Base-by-base conservation (phyloP, 441 rosid species). In the Aleurites moluccanus region DNA sequence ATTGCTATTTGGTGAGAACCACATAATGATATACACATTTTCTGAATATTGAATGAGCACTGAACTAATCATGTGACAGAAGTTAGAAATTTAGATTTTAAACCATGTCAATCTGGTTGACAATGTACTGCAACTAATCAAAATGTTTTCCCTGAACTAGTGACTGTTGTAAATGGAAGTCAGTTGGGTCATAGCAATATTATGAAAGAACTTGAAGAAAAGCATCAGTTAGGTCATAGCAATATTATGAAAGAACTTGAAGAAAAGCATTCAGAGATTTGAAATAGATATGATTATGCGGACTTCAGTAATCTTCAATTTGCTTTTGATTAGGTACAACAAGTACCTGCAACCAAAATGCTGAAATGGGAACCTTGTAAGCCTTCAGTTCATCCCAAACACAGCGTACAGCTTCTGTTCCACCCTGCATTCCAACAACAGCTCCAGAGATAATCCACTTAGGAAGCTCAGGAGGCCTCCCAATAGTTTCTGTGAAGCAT, bases 301-400 rank as follows among this genome's bases (percentile, higher is more conserved):
- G 33, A 33, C 10, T 50, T 53, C 50, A 11, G 40, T 73, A 40
- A 35, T 28, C 44, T 72, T 62, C 28, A 38, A 55, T 64, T 35
- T 33, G 35, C 14, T 47, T 68, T n/a, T 49, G 16, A 67, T 25
- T n/a, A 68, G 78, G 66, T 7, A 27, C 1, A 53, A 40, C 62
- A 64, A 76, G 52, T 83, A 90, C 92, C 91, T 90, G 95, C 84
- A 88, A 82, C 95, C 95, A 90, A 80, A 90, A 88, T 74, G 92
- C 90, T n/a, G 92, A 88, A 53, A 87, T 47, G 38, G 92, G 92
- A 64, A 88, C 92, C 66, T 85, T 56, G 11, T 82, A 79, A 27
- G 74, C 81, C 69, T 67, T 80, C 35, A 90, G 79, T 76, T 83
- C 78, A 70, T 85, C 83, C 91, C 88, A 88, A 42, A 81, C 78